A percentile compares a stretch with the other conserved stretches of the same genome.
Evolutionary conservation across 805 yeast species (phyloP).

Genomic region (Sugiyamaella marilandica): DNA sequence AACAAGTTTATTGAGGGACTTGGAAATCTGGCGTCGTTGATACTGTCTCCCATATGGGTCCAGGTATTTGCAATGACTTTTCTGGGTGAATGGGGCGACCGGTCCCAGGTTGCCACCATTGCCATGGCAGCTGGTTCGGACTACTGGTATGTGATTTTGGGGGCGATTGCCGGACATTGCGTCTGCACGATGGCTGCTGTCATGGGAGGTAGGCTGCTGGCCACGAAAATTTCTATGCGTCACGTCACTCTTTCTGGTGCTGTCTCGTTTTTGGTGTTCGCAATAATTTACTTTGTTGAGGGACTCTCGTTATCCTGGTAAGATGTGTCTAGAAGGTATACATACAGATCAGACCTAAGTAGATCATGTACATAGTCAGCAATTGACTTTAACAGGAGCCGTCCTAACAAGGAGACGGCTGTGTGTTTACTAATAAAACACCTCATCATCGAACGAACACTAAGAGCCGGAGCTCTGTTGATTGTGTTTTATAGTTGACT

Average conservation of each 20-base stretch:
- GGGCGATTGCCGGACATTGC: constrained; percentile 87
- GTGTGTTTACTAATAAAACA: no score
- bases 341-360: neutral
- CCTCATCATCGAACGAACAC: no score
- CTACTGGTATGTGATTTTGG: constrained; percentile 82
- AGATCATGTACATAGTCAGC: neutral
- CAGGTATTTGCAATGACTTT: constrained; percentile 95
- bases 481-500: no score
- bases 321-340: neutral
- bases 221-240: constrained; percentile 85
- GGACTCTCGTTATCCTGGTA: constrained; percentile 29
- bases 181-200: constrained; percentile 89
- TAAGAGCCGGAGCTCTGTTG: no score
- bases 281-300: constrained; percentile 72
- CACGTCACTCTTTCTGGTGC: constrained; percentile 92
- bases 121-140: constrained; percentile 98
- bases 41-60: constrained; percentile 85
- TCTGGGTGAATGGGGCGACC: constrained; percentile 98
- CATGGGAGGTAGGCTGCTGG: constrained; percentile 84
- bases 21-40: constrained; percentile 51
- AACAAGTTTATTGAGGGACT: constrained; percentile 36
- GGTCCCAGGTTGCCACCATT: constrained; percentile 95
- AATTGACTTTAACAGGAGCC: neutral
- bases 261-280: constrained; percentile 74
- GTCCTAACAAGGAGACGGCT: neutral